Conservation (phyloP, 495 filamentous ascomycete genomes). For the Hypoxylon trugodes region DNA sequence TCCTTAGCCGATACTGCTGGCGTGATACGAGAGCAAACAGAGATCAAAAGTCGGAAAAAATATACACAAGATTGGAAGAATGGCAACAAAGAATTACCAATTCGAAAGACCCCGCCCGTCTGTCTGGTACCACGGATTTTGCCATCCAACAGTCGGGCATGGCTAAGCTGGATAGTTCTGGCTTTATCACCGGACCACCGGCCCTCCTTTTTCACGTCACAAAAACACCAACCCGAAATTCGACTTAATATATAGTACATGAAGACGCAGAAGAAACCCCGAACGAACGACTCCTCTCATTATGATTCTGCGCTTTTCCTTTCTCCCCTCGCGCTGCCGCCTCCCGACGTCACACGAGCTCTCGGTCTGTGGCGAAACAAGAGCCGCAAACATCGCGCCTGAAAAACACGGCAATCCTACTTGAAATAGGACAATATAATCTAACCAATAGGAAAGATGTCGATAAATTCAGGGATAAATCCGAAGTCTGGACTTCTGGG, state of each 20-base stretch:
- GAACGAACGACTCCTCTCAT: conserved; percentile 34
- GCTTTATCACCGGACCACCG: conserved; percentile 13
- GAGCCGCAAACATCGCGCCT: conserved; percentile 34
- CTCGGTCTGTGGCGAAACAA: conserved; percentile 30
- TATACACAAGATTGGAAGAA: conserved; percentile 39
- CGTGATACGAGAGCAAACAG: conserved; percentile 26
- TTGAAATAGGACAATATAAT: conserved; percentile 18
- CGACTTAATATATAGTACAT: conserved; percentile 39
- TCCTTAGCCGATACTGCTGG: conserved; percentile 22
- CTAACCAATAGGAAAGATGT: conserved; percentile 9
- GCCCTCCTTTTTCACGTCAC: conserved; percentile 14
- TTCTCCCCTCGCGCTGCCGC: conserved; percentile 37
- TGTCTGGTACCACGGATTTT: conserved; percentile 29
- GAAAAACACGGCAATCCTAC: conserved; percentile 21
- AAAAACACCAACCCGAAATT: conserved; percentile 18
- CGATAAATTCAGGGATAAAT: conserved; percentile 1
- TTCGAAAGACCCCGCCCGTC: conserved; percentile 31
- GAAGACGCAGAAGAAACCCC: conserved; percentile 32
- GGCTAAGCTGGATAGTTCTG: conserved; percentile 12
- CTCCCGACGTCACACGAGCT: conserved; percentile 38
- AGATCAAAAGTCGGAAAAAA: conserved; percentile 33
- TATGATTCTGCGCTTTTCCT: conserved; percentile 32
- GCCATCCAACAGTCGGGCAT: conserved; percentile 30
- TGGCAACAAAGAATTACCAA: conserved; percentile 24
- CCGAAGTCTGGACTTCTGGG: neutral